Conservation (phyloP, 345 rosid species). For the Durio zibethinus region DNA sequence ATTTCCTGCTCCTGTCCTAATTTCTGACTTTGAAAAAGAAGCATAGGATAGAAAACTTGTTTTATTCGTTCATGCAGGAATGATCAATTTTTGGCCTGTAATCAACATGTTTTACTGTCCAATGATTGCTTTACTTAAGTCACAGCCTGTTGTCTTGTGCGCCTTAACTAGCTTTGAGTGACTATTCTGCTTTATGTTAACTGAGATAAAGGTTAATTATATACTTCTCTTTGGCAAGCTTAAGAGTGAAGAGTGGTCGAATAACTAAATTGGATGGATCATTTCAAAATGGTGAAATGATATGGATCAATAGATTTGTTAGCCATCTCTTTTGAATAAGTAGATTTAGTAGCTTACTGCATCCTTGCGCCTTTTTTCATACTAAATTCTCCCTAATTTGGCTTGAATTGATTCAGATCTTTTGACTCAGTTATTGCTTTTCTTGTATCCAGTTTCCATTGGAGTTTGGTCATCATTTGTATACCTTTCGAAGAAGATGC, state of each 20-base stretch:
- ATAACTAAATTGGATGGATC: background rate
- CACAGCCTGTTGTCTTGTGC: background rate
- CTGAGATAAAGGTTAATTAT: background rate
- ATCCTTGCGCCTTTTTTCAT: background rate
- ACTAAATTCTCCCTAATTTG: background rate
- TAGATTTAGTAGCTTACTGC: background rate
- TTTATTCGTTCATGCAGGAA: background rate
- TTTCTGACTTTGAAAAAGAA: background rate
- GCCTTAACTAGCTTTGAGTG: background rate
- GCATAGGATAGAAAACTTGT: background rate
- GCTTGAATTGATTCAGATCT: constrained; percentile 2
- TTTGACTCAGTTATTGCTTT: constrained; percentile 21
- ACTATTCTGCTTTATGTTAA: background rate
- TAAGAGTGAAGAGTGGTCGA: background rate
- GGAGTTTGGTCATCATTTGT: constrained; percentile 94
- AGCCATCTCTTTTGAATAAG: constrained; percentile 3
- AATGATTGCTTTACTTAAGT: background rate
- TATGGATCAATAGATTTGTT: background rate
- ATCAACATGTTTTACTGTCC: background rate
- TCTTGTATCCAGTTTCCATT: constrained; percentile 61
- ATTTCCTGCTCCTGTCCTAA: background rate
- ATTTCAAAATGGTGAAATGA: background rate
- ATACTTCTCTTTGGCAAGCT: background rate
- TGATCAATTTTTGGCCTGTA: background rate
- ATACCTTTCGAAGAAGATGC: constrained; percentile 78